Percentiles rank a stretch among this genome's conserved stretches.
These are phyloP conservation scores for Fraxinus baroniana DNA, from an alignment of 305 asterid genomes.

Conservation along the genomic window DNA sequence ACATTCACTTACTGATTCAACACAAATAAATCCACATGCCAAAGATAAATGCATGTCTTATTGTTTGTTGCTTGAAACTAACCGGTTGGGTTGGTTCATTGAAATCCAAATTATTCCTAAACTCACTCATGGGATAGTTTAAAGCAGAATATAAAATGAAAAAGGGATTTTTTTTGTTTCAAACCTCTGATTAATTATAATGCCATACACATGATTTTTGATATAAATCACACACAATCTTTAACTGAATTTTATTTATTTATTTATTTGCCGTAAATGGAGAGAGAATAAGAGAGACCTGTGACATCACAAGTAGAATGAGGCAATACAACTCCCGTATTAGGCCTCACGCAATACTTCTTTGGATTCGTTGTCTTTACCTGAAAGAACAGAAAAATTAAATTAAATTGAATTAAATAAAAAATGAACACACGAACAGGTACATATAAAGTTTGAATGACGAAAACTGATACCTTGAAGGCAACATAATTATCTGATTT, in stretches of 20 bases:
- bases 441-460: neutral
- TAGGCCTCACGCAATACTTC: constrained; percentile 79
- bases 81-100: no score
- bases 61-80: no score
- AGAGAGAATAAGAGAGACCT: constrained; percentile 33
- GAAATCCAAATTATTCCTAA: no score
- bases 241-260: neutral
- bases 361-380: constrained; percentile 80
- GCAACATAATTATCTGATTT: constrained; percentile 67
- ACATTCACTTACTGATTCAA: constrained; percentile 10
- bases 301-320: constrained; percentile 52
- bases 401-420: neutral
- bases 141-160: no score
- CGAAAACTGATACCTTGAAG: constrained; percentile 59
- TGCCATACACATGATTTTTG: neutral
- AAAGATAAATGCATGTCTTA: neutral
- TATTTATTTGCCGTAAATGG: neutral
- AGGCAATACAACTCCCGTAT: constrained; percentile 72
- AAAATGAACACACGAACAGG: neutral
- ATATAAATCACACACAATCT: neutral
- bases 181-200: neutral
- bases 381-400: constrained; percentile 31
- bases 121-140: no score
- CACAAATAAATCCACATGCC: neutral
- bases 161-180: neutral